These are phyloP conservation scores for Actinomucor elegans DNA, from an alignment of 371 early-diverging fungal genomes.

Conservation along the genomic window DNA sequence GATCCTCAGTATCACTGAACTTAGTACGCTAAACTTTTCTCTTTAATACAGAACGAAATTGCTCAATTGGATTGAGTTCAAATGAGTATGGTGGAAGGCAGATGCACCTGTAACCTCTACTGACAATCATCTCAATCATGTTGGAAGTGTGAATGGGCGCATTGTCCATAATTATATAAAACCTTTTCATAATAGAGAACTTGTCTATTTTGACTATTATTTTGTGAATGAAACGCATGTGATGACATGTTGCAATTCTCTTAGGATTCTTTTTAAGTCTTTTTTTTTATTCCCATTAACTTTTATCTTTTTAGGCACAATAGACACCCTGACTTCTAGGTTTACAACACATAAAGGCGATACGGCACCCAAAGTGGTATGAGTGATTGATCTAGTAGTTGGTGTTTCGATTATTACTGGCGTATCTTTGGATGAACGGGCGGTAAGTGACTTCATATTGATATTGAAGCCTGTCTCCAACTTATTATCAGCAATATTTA, in stretches of 20 bases:
- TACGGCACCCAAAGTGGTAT: slow-evolving; percentile 13
- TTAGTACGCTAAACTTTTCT: too few species aligned
- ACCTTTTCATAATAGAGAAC: background rate
- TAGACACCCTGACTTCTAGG: slow-evolving; percentile 1
- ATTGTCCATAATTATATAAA: slow-evolving; percentile 17
- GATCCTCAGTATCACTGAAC: too few species aligned
- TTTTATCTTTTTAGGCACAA: slow-evolving; percentile 6
- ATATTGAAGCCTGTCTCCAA: slow-evolving; percentile 18
- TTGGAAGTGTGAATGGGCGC: slow-evolving; percentile 11
- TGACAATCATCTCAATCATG: slow-evolving; percentile 1
- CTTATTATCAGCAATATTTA: too few species aligned
- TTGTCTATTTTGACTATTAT: slow-evolving; percentile 6
- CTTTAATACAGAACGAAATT: too few species aligned
- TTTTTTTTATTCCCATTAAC: slow-evolving; percentile 1
- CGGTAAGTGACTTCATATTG: slow-evolving; percentile 10
- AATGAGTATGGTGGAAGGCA: slow-evolving; percentile 7
- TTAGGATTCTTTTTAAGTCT: slow-evolving; percentile 13
- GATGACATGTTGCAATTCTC: slow-evolving; percentile 9
- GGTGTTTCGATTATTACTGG: slow-evolving; percentile 13
- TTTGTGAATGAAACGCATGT: slow-evolving; percentile 4
- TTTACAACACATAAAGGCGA: too few species aligned
- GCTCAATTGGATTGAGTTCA: slow-evolving; percentile 1
- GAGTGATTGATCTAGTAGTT: slow-evolving; percentile 5
- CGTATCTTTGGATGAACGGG: slow-evolving; percentile 15
- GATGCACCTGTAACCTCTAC: slow-evolving; percentile 2